Evolutionary conservation across 2,329 filamentous ascomycete genomes (phyloP).

Genomic region (Sarocladium kiliense): DNA sequence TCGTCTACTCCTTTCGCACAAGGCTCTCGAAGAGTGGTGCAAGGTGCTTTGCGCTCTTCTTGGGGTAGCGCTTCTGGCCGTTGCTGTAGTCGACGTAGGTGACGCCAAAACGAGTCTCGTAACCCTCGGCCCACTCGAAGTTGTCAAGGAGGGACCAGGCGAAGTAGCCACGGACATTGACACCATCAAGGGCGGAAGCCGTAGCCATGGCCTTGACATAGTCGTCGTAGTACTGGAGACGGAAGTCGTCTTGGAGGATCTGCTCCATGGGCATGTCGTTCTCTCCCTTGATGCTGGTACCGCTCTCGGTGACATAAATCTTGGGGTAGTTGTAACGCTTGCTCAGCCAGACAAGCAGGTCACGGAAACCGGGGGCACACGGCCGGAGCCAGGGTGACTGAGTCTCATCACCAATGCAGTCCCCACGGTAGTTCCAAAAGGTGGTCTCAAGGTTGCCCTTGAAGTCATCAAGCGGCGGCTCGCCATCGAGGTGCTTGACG

Average conservation of each 20-base stretch:
- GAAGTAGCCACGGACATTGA: slow-evolving; percentile 74
- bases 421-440: slow-evolving; percentile 65
- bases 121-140: slow-evolving; percentile 90
- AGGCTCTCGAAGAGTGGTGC: slow-evolving; percentile 65
- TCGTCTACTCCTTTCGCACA: slow-evolving; percentile 53
- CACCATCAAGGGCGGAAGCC: slow-evolving; percentile 66
- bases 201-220: slow-evolving; percentile 75
- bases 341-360: slow-evolving; percentile 71
- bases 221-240: slow-evolving; percentile 70
- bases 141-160: slow-evolving; percentile 89
- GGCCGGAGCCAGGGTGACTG: slow-evolving; percentile 79
- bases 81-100: slow-evolving; percentile 78
- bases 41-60: slow-evolving; percentile 75
- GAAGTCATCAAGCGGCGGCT: slow-evolving; percentile 61
- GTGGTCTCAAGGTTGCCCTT: slow-evolving; percentile 71
- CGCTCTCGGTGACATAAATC: slow-evolving; percentile 88
- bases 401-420: slow-evolving; percentile 74
- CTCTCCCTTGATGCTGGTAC: slow-evolving; percentile 78
- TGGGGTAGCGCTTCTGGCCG: slow-evolving; percentile 73
- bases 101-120: slow-evolving; percentile 80
- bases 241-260: slow-evolving; percentile 77
- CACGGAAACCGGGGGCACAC: slow-evolving; percentile 69
- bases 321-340: slow-evolving; percentile 70
- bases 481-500: slow-evolving; percentile 64
- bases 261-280: slow-evolving; percentile 66